A percentile compares a stretch with the other conserved stretches of the same genome.
Evolutionary conservation across 495 filamentous ascomycete species (phyloP).

Genomic region (Penicillium bialowiezense): DNA sequence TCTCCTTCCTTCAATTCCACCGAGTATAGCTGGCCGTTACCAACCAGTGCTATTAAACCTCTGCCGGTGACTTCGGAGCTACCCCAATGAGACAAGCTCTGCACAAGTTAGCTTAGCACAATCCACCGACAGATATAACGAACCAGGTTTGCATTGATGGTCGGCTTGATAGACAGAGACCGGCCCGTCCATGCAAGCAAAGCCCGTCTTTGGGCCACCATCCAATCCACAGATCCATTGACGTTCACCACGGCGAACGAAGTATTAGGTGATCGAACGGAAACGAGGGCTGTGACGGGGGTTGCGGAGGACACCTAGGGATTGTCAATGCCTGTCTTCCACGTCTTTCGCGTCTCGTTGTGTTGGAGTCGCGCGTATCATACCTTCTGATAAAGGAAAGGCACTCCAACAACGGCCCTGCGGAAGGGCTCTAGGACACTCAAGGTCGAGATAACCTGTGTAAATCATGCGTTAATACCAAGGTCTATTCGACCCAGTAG

Average conservation of each 20-base stretch:
- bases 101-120: conserved; percentile 38
- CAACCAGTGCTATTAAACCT: conserved; percentile 79
- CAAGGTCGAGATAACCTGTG: conserved; percentile 75
- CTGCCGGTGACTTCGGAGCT: conserved; percentile 82
- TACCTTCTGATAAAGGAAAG: conserved; percentile 88
- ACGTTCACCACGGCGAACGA: conserved; percentile 84
- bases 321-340: conserved; percentile 5
- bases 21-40: conserved; percentile 84
- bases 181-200: conserved; percentile 96
- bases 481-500: background rate
- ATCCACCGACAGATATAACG: conserved; percentile 8
- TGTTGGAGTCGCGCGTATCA: background rate
- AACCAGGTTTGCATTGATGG: conserved; percentile 69
- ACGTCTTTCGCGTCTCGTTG: background rate
- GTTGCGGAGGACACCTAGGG: conserved; percentile 71
- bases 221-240: conserved; percentile 96
- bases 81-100: conserved; percentile 87
- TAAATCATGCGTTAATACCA: background rate
- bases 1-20: conserved; percentile 73
- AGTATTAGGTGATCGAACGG: conserved; percentile 77
- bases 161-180: conserved; percentile 71
- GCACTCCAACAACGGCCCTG: conserved; percentile 74
- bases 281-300: conserved; percentile 81
- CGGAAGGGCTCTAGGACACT: conserved; percentile 81
- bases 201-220: conserved; percentile 78